Conservation (phyloP, 202 grass and related monocot genomes). For the Schoenoplectus triqueter region DNA sequence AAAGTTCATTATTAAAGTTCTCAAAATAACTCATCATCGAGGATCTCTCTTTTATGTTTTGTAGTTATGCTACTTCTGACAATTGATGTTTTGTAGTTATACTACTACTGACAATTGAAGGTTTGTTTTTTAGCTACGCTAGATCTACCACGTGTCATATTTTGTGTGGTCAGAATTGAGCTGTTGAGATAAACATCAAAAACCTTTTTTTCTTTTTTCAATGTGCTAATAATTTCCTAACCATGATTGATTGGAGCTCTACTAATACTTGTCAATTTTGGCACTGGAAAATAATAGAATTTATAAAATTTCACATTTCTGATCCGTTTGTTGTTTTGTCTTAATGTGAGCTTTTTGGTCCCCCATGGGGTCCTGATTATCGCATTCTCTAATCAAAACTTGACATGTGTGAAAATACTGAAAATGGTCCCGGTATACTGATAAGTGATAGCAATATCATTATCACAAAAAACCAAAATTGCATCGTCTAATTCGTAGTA, state of each 20-base stretch:
- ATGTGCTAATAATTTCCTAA: conserved; percentile 27
- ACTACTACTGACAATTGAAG: not conserved
- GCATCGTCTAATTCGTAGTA: conserved; percentile 1
- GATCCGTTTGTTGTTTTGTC: conserved; percentile 14
- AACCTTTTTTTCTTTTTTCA: conserved; percentile 17
- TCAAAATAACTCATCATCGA: too few species aligned
- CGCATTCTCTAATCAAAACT: not conserved
- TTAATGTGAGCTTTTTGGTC: conserved; percentile 38
- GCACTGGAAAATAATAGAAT: not conserved
- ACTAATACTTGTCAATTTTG: not conserved
- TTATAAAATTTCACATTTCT: conserved; percentile 6
- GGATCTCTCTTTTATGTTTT: not conserved
- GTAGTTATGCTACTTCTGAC: conserved; percentile 8
- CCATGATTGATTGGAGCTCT: conserved; percentile 31
- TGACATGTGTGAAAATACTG: not conserved
- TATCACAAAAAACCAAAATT: conserved; percentile 20
- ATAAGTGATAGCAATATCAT: conserved; percentile 29
- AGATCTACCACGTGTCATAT: conserved; percentile 28
- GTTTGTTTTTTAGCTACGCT: conserved; percentile 1
- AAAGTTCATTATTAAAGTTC: too few species aligned
- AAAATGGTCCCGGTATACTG: not conserved
- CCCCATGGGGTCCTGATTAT: conserved; percentile 17
- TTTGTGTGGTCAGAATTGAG: conserved; percentile 10
- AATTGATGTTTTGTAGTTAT: not conserved
- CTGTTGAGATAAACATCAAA: conserved; percentile 26